phyloP scores from a whole-genome alignment of 208 protist species.

The Trichomonas vaginalis region DNA sequence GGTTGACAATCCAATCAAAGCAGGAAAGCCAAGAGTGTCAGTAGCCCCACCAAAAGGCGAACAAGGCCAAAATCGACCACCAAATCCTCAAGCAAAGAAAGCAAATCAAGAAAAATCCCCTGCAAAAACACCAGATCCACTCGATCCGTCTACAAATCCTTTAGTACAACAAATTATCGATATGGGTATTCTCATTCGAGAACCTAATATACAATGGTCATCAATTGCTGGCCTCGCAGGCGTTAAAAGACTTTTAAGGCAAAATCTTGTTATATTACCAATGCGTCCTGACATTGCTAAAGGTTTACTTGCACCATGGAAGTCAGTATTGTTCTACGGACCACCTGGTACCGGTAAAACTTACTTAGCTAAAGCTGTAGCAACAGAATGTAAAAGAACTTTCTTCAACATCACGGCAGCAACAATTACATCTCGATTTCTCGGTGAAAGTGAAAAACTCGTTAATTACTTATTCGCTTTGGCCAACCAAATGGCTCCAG shows the following conservation, averaged over 20 bases:
- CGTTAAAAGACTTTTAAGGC: constrained; percentile 43
- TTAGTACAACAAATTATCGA: constrained; percentile 1
- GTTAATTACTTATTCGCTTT: constrained; percentile 58
- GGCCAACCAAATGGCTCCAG: constrained; percentile 46
- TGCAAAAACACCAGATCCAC: background rate
- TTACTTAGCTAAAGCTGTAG: constrained; percentile 56
- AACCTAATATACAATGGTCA: background rate
- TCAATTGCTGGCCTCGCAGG: background rate
- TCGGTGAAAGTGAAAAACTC: constrained; percentile 55
- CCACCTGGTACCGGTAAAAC: constrained; percentile 41
- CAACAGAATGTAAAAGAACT: constrained; percentile 44
- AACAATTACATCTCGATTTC: constrained; percentile 57
- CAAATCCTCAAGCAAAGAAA: background rate
- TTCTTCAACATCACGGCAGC: constrained; percentile 60
- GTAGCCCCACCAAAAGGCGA: background rate
- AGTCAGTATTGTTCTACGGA: constrained; percentile 28
- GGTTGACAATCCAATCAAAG: background rate
- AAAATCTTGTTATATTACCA: constrained; percentile 43
- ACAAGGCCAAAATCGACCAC: background rate
- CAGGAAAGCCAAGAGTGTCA: background rate
- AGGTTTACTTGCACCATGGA: constrained; percentile 29
- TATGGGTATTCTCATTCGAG: background rate
- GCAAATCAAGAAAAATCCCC: background rate
- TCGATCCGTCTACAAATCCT: background rate
- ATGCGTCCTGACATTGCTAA: constrained; percentile 44